Base-by-base conservation (phyloP, 192 early-diverging fungal species). In the Diversispora eburnea region DNA sequence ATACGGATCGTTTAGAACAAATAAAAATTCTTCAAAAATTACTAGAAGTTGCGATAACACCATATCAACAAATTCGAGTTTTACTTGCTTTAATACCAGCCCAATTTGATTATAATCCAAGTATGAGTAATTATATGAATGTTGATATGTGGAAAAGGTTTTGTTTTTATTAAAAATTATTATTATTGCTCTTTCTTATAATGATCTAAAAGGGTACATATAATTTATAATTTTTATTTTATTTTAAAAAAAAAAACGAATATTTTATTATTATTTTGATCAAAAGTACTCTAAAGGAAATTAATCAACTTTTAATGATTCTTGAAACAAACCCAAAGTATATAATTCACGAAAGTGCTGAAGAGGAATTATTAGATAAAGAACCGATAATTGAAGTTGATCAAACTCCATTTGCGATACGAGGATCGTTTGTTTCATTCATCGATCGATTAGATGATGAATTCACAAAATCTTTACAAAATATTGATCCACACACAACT, bases 371-470 rank as follows among this genome's bases (percentile, higher is more conserved):
- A 39, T 86, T 72, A 33, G 88, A 85, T 56, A 86, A 90, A 73
- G 86, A 88, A 77, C 80, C 82, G 49, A 70, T 80, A 25, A 79
- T 82, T 60, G 79, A 83, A 39, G 77, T 80, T 52, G 91, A 85
- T 22, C 73, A 88, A 62, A 67, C 77, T 33, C 25, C 25, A 19
- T 80, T 91, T 15, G 76, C 77, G 12, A 80, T 98, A 70, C 92
- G 89, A 60, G 98, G 96, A 67, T 94, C 91, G 49, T 83, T 98
- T 65, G 83, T 91, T 62, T 86, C 92, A 54, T 91, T 93, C 60
- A 83, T 98, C 43, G 98, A 99, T 74, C 91, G 97, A 41, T 82
- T 98, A 52, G 95, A 98, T 82, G 96, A 98, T 70, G 98, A 99
- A 83, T 99, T 98, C 82, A 93, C 88, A 74, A 92, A 93, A 81